Evolutionary conservation across 1,139 yeast genomes (phyloP), one percentile per base, ranked within the genome.

Genomic region (Candida sp.): DNA sequence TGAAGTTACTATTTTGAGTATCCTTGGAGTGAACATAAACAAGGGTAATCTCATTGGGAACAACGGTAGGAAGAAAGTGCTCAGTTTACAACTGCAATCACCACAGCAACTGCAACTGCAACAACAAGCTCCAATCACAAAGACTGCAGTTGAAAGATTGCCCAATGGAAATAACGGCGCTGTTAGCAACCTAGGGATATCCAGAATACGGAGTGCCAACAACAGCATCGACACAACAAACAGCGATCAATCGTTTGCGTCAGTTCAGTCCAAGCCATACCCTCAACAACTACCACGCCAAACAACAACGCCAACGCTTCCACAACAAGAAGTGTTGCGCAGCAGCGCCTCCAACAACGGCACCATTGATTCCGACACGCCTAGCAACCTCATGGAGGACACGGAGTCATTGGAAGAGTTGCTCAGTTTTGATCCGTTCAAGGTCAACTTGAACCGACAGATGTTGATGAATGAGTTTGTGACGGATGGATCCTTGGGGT

Each of bases 401-500:
- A 51, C 59, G 27, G 66, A 67, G 38, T 56, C 51, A 28, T 56
- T 71, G 22, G 76, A 72, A 30, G 65, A 59, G 26, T 59, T 75
- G 3, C 62, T 77, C 25, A 67, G 68, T 48, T 75, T 75, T 57
- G 81, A 77, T 55, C 81, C 80, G 4, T 76, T 70, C 56, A 72
- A 74, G 45, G 69, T 70, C 41, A 68, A 69, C 52, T 56, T 71
- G 38, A 66, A 65, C 49, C 70, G 74, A 59, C 64, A 80, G 60
- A 56, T 67, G 58, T 63, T 77, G 63, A 65, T 76, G 58, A 74
- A 74, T 55, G 88, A 83, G 55, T 85, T 84, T 66, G 88, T 85
- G 9, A 88, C 88, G 11, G 90, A 85, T 68, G 89, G 89, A 0
- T 85, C 90, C 0, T 66, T 85, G 44, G 90, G 89, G 0, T 68